phyloP scores from a whole-genome alignment of 2,329 filamentous ascomycete species.

The Neonectria magnoliae region DNA sequence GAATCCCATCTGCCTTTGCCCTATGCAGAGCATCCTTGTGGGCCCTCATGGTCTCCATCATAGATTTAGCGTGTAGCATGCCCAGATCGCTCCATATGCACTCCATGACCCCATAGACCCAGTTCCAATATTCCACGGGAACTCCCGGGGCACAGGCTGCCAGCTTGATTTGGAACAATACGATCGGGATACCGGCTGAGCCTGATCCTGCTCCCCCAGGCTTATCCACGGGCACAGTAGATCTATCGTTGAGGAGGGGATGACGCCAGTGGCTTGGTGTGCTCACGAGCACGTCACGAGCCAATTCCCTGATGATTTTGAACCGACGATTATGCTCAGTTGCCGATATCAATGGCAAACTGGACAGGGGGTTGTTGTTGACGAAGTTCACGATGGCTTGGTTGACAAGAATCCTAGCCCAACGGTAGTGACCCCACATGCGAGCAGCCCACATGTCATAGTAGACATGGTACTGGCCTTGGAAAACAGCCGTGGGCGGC shows the following conservation, averaged over 20 bases:
- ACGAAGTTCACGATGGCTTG: constrained; percentile 58
- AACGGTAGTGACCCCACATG: constrained; percentile 69
- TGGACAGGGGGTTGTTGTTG: constrained; percentile 52
- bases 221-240: constrained; percentile 48
- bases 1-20: constrained; percentile 21
- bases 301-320: constrained; percentile 49
- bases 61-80: constrained; percentile 59
- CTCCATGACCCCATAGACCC: constrained; percentile 57
- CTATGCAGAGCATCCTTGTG: constrained; percentile 31
- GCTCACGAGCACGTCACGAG: constrained; percentile 57
- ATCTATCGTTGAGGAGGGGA: constrained; percentile 53
- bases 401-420: constrained; percentile 63
- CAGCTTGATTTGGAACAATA: constrained; percentile 59
- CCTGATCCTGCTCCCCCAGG: constrained; percentile 55
- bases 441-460: constrained; percentile 62
- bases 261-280: constrained; percentile 63
- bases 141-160: constrained; percentile 60
- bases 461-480: constrained; percentile 65
- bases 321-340: constrained; percentile 46
- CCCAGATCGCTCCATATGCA: constrained; percentile 62
- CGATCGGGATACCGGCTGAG: constrained; percentile 57
- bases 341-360: constrained; percentile 44
- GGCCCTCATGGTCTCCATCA: constrained; percentile 55
- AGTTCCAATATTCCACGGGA: constrained; percentile 53
- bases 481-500: constrained; percentile 58